These are phyloP conservation scores for Luvunga scandens DNA, from an alignment of 345 rosid species.

Conservation along the genomic window DNA sequence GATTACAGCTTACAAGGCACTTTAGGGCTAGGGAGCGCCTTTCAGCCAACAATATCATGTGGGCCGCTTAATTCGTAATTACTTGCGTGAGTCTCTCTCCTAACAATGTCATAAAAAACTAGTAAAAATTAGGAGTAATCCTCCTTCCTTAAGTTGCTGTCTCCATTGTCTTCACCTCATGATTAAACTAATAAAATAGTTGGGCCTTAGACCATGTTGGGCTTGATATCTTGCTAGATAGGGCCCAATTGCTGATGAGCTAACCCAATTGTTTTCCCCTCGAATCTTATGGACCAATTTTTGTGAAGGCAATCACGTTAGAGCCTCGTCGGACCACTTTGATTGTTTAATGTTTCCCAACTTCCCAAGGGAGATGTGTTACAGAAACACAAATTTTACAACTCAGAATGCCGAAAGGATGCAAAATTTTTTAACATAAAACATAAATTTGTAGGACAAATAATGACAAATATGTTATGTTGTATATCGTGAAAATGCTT, in stretches of 20 bases:
- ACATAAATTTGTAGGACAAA: no score
- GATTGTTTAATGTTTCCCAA: no score
- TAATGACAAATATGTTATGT: background rate
- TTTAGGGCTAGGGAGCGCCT: background rate
- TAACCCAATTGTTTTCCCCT: background rate
- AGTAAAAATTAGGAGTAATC: no score
- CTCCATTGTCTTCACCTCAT: background rate
- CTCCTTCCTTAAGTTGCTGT: background rate
- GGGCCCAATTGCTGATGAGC: no score
- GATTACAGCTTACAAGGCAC: background rate
- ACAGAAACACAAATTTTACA: background rate
- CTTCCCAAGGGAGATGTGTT: background rate
- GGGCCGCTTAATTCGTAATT: no score
- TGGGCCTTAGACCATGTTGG: background rate
- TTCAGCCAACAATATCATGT: background rate
- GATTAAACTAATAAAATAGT: no score
- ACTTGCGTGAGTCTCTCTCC: no score
- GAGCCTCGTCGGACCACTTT: no score
- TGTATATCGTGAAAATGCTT: no score
- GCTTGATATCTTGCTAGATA: background rate
- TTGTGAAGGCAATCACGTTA: background rate
- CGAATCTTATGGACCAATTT: background rate
- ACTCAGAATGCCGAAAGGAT: background rate
- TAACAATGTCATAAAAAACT: background rate
- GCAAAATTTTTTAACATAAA: background rate